These are phyloP conservation scores for Hansenula sp. DNA, from an alignment of 1,139 yeast species.

Conservation along the genomic window DNA sequence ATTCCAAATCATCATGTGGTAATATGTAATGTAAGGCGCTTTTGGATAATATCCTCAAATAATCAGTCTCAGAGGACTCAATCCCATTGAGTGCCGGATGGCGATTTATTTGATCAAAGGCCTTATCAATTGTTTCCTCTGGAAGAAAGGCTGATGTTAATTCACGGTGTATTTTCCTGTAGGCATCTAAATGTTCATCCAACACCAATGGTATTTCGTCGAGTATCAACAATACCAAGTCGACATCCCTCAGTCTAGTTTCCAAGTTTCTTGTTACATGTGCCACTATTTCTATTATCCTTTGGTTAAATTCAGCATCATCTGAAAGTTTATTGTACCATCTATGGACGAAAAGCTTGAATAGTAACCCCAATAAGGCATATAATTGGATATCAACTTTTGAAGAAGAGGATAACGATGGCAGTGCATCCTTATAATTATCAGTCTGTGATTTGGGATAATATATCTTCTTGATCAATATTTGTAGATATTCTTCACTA, in stretches of 20 bases:
- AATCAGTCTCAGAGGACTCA: conserved; percentile 23
- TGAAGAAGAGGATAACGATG: conserved; percentile 29
- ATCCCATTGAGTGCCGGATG: conserved; percentile 44
- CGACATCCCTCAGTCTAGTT: conserved; percentile 27
- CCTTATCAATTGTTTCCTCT: conserved; percentile 25
- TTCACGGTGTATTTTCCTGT: conserved; percentile 22
- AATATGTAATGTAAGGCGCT: conserved; percentile 31
- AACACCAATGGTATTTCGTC: conserved; percentile 40
- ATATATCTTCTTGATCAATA: conserved; percentile 24
- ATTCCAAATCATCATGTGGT: conserved; percentile 35
- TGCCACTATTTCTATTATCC: conserved; percentile 33
- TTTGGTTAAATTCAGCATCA: conserved; percentile 35
- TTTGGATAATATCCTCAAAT: conserved; percentile 31
- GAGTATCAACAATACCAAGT: conserved; percentile 31
- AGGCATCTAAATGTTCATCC: conserved; percentile 30
- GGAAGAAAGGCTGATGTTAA: conserved; percentile 25
- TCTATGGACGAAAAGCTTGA: conserved; percentile 39
- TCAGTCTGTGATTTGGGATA: conserved; percentile 14
- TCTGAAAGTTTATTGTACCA: conserved; percentile 42
- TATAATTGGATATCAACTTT: conserved; percentile 39
- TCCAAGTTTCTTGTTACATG: conserved; percentile 36
- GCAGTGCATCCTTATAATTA: conserved; percentile 25
- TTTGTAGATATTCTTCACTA: conserved; percentile 21
- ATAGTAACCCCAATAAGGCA: conserved; percentile 38
- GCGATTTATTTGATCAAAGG: conserved; percentile 36